phyloP scores from a whole-genome alignment of 192 early-diverging fungal species.

The Thamnidium elegans region DNA sequence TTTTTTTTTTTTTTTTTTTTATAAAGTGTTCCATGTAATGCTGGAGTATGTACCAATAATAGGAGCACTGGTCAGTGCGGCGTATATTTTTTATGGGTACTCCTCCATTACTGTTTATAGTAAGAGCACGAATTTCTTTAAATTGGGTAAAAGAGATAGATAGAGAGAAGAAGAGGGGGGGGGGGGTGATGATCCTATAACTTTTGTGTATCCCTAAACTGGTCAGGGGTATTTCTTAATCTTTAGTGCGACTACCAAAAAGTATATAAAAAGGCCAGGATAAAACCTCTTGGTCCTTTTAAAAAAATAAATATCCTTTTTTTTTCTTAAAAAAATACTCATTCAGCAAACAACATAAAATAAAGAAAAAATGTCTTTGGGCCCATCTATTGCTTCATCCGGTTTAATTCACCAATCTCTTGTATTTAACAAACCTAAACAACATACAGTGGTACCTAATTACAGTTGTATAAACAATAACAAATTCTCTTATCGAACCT shows the following conservation, averaged over 20 bases:
- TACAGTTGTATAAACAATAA: no score
- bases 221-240: background rate
- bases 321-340: background rate
- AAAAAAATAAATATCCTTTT: background rate
- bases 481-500: constrained; percentile 22
- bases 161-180: background rate
- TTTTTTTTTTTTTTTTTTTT: no score
- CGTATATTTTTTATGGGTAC: no score
- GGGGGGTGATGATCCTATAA: background rate
- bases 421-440: background rate
- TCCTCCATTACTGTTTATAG: no score
- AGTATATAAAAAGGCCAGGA: background rate
- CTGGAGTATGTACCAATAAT: no score
- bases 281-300: background rate
- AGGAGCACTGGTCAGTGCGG: no score
- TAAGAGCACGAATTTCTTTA: no score
- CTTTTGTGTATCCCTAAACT: background rate
- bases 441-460: no score
- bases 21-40: no score
- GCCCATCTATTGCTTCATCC: no score
- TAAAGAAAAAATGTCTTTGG: background rate
- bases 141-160: no score
- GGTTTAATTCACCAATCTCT: background rate
- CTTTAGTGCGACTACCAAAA: background rate
- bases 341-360: background rate